Evolutionary conservation across 2,329 filamentous ascomycete genomes (phyloP), one percentile per base, ranked within the genome.

Genomic region (Trichoderma aggressivum): DNA sequence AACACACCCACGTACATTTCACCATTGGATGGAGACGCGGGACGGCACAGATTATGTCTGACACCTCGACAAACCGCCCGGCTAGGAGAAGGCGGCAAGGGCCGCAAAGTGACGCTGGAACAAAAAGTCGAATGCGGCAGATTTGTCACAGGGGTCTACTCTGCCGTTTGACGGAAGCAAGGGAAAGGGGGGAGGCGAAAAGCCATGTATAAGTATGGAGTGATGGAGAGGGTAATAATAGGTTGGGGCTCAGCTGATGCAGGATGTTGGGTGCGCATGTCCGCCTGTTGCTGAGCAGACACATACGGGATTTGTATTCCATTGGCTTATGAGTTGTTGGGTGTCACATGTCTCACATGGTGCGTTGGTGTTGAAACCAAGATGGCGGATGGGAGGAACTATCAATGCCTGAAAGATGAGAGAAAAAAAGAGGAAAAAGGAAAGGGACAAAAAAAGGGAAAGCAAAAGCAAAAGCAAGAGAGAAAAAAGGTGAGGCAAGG

Each of bases 71-170:
- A 91, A 74, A 93, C 87, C 74, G 91, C 92, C 24, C 88, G 86
- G 70, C 80, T 96, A 8, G 88, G 87, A 3, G 83, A 84, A 71
- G 84, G 81, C 11, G 86, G 86, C 63, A 86, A 84, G 75, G 92
- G 92, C 2, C 85, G 91, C 77, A 92, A 86, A 78, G 91, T 92
- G 18, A 91, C 86, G 69, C 83, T 97, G 75, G 94, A 97, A 83
- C 95, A 98, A 83, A 90, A 90, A 75, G 90, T 97, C 12, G 93
- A 96, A 80, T 98, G 94, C 79, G 95, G 95, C 21, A 88, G 92
- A 73, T 90, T 89, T 74, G 90, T 94, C 14, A 95, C 92, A 70
- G 93, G 90, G 18, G 91, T 97, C 5, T 98, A 96, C 82, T 97
- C 93, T 47, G 84, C 84, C 7, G 82, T 69, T 36, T 72, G 32